Evolutionary conservation across 306 rosid species (phyloP), one percentile per base, ranked within the genome.

Genomic region (Sicyos edulis): DNA sequence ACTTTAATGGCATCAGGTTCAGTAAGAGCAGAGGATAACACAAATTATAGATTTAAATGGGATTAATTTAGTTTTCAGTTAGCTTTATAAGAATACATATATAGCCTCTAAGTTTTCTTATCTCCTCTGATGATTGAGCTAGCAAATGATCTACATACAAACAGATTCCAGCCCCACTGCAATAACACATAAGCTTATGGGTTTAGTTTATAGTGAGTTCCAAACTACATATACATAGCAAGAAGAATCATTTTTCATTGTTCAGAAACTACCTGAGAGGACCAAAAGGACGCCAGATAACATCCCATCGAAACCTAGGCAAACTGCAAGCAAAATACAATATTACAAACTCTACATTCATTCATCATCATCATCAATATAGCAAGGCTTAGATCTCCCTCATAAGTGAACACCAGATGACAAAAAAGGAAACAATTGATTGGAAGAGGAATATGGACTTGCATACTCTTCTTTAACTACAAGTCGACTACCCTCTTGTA

Each of bases 201-300:
- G 42, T 42, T 80, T 3, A 70, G 42, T 42, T 80, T 3, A 45
- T 16, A n/a, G 8, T 74, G 68, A 40, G 32, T 42, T 59, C n/a
- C 10, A 60, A 12, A 50, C 42, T 20, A 5, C 50, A 62, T 8
- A n/a, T 7, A 45, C 14, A 11, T 1, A 20, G 3, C 3, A 8
- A 42, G 47, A 42, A 12, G 13, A 49, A 4, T 32, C 29, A 32
- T 32, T 49, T 1, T 26, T 21, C 7, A 58, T 26, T 37, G 8
- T 45, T 21, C 55, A 74, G 50, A 59, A 45, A 78, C 42, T 85
- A 91, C 96, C 92, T 20, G 72, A 91, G 78, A n/a, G 98, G 92
- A 37, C 97, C 98, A 65, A 87, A 71, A 60, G 98, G 98, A 57
- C 87, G 88, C 97, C 97, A 93, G 74, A 91, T 80, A 66, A 85